These are phyloP conservation scores for Trypanosoma platydactyli DNA, from an alignment of 208 protist species.

Conservation along the genomic window DNA sequence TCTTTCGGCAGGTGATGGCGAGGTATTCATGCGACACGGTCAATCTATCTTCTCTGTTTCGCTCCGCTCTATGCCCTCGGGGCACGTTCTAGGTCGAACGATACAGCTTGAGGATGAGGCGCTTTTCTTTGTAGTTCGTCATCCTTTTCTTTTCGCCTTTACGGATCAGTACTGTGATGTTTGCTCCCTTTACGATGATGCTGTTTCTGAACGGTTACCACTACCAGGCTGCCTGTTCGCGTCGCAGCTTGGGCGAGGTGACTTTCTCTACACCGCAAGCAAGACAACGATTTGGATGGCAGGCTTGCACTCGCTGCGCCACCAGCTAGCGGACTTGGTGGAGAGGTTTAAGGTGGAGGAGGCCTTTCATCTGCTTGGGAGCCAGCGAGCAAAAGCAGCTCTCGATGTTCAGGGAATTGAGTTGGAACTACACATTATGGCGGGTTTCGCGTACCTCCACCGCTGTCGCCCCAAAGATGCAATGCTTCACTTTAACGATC, in stretches of 20 bases:
- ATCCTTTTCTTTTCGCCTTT: slow-evolving; percentile 76
- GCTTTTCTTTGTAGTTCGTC: slow-evolving; percentile 35
- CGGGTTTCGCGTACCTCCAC: slow-evolving; percentile 63
- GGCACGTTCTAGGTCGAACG: slow-evolving; percentile 28
- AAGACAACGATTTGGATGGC: slow-evolving; percentile 65
- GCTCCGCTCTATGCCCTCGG: slow-evolving; percentile 33
- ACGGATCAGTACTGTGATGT: slow-evolving; percentile 66
- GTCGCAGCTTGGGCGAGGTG: slow-evolving; percentile 43
- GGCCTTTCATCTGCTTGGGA: slow-evolving; percentile 68
- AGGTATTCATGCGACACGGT: slow-evolving; percentile 45
- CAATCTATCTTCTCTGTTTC: slow-evolving; percentile 40
- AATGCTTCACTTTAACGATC: slow-evolving; percentile 51
- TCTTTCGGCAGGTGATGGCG: slow-evolving; percentile 37
- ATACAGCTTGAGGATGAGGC: slow-evolving; percentile 34
- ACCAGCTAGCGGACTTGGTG: slow-evolving; percentile 66
- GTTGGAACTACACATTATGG: slow-evolving; percentile 66
- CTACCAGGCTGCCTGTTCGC: slow-evolving; percentile 48
- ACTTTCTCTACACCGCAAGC: slow-evolving; percentile 53
- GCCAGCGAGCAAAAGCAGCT: slow-evolving; percentile 28
- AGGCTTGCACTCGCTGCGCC: slow-evolving; percentile 45
- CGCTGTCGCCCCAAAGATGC: slow-evolving; percentile 43
- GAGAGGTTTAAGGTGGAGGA: slow-evolving; percentile 42
- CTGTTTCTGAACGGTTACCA: slow-evolving; percentile 52
- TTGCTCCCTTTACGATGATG: slow-evolving; percentile 51
- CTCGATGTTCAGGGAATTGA: slow-evolving; percentile 45